Evolutionary conservation across 306 rosid genomes (phyloP).

Genomic region (Quercus mongolica): DNA sequence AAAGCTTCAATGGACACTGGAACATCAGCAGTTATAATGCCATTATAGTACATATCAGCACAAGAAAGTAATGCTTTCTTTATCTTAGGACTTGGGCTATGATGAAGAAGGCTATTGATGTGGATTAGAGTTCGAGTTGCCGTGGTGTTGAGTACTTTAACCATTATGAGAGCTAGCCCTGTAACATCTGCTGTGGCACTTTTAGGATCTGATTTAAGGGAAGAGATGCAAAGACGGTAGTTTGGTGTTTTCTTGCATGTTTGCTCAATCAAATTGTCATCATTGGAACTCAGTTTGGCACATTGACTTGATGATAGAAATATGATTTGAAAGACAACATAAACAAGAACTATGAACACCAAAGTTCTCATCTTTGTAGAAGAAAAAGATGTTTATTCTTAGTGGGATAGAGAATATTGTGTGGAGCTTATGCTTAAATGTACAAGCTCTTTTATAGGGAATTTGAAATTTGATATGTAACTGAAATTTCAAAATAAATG

Average conservation of each 20-base stretch:
- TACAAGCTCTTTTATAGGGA: neutral
- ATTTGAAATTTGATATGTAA: neutral
- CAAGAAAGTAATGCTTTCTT: constrained; percentile 24
- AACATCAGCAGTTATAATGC: constrained; percentile 30
- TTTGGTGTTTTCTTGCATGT: constrained; percentile 51
- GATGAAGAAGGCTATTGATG: constrained; percentile 3
- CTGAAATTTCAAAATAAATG: no score
- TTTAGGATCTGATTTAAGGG: constrained; percentile 29
- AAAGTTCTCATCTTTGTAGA: constrained; percentile 1
- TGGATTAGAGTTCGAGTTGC: constrained; percentile 14
- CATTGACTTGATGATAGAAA: constrained; percentile 13
- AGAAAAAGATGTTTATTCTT: neutral
- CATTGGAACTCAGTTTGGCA: neutral
- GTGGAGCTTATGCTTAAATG: neutral
- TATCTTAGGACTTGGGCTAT: neutral
- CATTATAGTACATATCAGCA: constrained; percentile 1
- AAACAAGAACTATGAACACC: constrained; percentile 2
- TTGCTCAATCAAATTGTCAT: constrained; percentile 22
- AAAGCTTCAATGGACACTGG: constrained; percentile 38
- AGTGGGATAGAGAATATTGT: neutral
- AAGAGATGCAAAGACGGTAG: constrained; percentile 20
- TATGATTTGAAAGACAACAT: neutral
- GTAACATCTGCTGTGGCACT: constrained; percentile 25
- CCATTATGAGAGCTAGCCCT: constrained; percentile 37
- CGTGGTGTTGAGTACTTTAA: constrained; percentile 13